Base-by-base conservation (phyloP, 768 basidiomycete genomes). In the Podaxis mareebaensis region DNA sequence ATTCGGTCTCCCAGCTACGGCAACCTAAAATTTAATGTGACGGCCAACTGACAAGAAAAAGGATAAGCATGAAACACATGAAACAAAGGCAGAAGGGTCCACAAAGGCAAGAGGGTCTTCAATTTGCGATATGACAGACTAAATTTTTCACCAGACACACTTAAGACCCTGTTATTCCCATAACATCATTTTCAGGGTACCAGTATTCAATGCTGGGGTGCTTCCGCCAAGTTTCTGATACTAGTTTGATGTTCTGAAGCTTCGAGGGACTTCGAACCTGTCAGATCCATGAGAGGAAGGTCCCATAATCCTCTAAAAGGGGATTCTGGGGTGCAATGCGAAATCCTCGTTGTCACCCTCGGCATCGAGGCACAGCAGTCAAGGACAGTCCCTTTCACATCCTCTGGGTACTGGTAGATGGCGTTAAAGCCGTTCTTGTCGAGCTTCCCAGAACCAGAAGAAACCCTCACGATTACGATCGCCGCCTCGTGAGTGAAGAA, bases 281-380 rank as follows among this genome's bases (percentile, higher is more conserved):
- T 53, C 22, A 57, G 2, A 17, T 26, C 40, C 22, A 51, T 53
- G 15, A 38, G 40, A 51, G 20, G 46, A 39, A 44, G 46, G 17
- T 13, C 46, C 36, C 20, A n/a, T n/a, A 55, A 10, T 38, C 20
- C 22, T 26, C 12, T 60, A 33, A 53, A 61, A 53, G 26, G 10
- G 54, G 54, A n/a, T 42, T 51, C 44, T 51, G 54, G 51, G n/a
- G 15, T 49, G 61, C 61, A 56, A 57, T n/a, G 55, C 61, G 61
- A 51, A 56, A 51, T 36, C 61, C 61, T 56, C 61, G 54, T 63
- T 63, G 61, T 39, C 38, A 40, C 54, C 53, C 53, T 30, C 53
- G 44, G 33, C 49, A 12, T 57, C 46, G 22, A n/a, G 39, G 44
- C 53, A 28, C 28, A 26, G 15, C 22, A 46, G 39, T 24, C 51